These are phyloP conservation scores for Trichopus zeylanicus DNA, from an alignment of 116 monocot species.

Conservation along the genomic window DNA sequence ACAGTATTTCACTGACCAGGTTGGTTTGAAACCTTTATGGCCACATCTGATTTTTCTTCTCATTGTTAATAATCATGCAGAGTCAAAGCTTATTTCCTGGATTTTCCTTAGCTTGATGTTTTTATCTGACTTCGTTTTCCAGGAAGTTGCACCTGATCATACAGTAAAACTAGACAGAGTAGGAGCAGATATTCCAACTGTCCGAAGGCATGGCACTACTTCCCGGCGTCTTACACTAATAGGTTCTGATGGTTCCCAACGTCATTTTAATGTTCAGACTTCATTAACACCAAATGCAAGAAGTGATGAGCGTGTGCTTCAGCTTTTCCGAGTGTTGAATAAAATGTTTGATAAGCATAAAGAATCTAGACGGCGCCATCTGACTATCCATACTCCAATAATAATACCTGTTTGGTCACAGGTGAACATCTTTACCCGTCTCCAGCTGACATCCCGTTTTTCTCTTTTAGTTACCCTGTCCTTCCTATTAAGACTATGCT, in stretches of 20 bases:
- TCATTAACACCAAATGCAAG: constrained; percentile 98
- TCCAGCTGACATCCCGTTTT: too few relatives aligned
- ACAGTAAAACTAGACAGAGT: constrained; percentile 91
- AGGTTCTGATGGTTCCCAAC: constrained; percentile 99
- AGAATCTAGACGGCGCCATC: constrained; percentile 88
- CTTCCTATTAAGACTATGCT: too few relatives aligned
- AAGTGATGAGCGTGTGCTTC: constrained; percentile 96
- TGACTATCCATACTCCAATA: constrained; percentile 88
- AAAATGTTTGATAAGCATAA: constrained; percentile 98
- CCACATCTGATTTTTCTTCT: neutral
- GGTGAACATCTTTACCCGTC: constrained; percentile 36
- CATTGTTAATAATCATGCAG: too few relatives aligned
- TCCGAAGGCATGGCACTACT: constrained; percentile 92
- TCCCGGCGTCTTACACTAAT: constrained; percentile 92
- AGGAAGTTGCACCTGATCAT: constrained; percentile 99
- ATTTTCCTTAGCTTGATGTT: constrained; percentile 2
- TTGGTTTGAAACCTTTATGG: constrained; percentile 7
- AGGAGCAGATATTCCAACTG: constrained; percentile 93
- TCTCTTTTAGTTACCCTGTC: too few relatives aligned
- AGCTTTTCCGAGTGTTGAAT: constrained; percentile 87
- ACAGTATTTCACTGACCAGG: constrained; percentile 98
- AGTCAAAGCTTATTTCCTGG: neutral
- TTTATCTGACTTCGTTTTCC: constrained; percentile 11
- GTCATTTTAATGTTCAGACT: constrained; percentile 98
- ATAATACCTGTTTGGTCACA: constrained; percentile 99